phyloP scores from a whole-genome alignment of 2,329 filamentous ascomycete species.

The Exophiala xenobiotica region DNA sequence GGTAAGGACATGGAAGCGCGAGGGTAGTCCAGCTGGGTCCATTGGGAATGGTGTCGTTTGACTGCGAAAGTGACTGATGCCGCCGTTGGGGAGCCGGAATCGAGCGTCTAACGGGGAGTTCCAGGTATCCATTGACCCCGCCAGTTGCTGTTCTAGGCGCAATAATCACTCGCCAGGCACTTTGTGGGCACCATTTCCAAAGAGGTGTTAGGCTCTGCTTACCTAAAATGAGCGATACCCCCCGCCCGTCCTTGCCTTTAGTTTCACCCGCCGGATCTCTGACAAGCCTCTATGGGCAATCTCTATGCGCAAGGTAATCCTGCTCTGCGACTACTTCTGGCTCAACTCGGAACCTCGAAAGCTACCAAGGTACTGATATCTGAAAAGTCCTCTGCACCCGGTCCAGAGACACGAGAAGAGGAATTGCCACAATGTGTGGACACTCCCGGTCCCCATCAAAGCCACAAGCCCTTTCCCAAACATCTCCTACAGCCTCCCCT shows the following conservation, averaged over 20 bases:
- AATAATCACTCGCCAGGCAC: neutral
- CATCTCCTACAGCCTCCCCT: conserved; percentile 5
- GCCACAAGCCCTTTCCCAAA: too few species aligned
- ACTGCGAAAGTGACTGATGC: neutral
- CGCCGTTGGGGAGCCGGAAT: neutral
- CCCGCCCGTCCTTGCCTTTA: neutral
- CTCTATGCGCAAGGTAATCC: neutral
- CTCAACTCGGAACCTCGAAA: neutral
- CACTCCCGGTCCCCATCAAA: neutral
- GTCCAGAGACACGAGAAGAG: neutral
- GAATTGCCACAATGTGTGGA: neutral
- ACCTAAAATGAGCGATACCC: neutral
- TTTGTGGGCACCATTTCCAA: neutral
- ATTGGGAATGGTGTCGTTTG: neutral
- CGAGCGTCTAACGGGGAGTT: neutral
- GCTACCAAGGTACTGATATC: neutral
- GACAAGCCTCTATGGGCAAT: neutral
- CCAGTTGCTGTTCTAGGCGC: neutral
- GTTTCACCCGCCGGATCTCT: neutral
- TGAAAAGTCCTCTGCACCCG: neutral
- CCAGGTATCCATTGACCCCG: neutral
- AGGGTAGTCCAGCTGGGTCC: neutral
- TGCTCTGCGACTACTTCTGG: neutral
- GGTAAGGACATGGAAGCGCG: neutral
- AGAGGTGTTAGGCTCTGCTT: neutral